Conservation (phyloP, 805 yeast species). For the Candida pseudofarinosa region DNA sequence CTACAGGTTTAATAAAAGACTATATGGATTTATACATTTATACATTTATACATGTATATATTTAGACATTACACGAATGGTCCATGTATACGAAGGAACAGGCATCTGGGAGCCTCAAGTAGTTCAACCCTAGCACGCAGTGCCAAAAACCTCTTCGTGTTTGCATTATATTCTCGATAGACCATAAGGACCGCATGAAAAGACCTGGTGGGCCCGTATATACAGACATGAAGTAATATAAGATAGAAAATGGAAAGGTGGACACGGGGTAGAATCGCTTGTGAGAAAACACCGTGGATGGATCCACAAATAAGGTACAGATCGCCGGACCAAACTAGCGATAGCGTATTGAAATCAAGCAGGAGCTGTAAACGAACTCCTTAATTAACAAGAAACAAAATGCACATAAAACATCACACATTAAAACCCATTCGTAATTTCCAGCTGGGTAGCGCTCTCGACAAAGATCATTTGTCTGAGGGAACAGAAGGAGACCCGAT, state of each 20-base stretch:
- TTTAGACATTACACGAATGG: too few species aligned
- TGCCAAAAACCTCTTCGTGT: too few species aligned
- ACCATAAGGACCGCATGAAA: neutral
- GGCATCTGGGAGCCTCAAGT: neutral
- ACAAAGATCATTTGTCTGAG: neutral
- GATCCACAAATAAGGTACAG: neutral
- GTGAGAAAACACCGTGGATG: too few species aligned
- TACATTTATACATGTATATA: neutral
- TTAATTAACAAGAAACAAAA: neutral
- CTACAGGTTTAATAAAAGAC: neutral
- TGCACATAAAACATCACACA: neutral
- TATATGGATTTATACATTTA: neutral
- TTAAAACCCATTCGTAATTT: neutral
- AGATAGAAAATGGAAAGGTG: neutral
- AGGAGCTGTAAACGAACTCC: neutral
- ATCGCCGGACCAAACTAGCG: neutral
- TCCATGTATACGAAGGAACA: too few species aligned
- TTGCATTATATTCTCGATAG: too few species aligned
- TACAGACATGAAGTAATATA: neutral
- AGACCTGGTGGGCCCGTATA: neutral
- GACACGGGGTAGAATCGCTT: too few species aligned
- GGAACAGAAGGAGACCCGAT: constrained; percentile 45
- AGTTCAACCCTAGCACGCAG: neutral
- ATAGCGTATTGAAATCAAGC: neutral
- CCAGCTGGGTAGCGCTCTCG: neutral